These are phyloP conservation scores for Globisporangium recalcitrans DNA, from an alignment of 352 stramenopile species.

Conservation along the genomic window DNA sequence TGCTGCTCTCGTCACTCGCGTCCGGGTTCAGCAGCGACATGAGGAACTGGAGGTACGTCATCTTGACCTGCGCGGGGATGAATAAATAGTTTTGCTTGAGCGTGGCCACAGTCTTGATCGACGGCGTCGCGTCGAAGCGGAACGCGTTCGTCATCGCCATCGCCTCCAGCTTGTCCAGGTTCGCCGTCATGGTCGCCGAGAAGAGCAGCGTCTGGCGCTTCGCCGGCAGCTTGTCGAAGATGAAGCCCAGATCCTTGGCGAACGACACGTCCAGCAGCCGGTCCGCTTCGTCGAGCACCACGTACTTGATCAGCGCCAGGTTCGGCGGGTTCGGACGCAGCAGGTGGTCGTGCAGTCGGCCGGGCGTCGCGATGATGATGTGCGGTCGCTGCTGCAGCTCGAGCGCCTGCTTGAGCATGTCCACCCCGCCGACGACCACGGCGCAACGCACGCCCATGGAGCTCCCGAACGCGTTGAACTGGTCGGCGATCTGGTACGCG, in stretches of 20 bases:
- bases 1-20: conserved; percentile 36
- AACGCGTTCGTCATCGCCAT: conserved; percentile 66
- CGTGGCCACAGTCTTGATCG: conserved; percentile 87
- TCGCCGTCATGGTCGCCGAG: conserved; percentile 95
- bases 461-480: conserved; percentile 95
- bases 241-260: conserved; percentile 82
- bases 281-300: conserved; percentile 99
- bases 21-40: conserved; percentile 60
- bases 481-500: conserved; percentile 97
- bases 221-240: conserved; percentile 72
- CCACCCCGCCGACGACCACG: conserved; percentile 94
- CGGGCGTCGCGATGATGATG: conserved; percentile 97
- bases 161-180: conserved; percentile 81
- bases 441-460: conserved; percentile 84
- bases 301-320: conserved; percentile 86
- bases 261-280: conserved; percentile 88
- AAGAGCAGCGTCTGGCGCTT: conserved; percentile 96
- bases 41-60: conserved; percentile 93
- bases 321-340: conserved; percentile 88
- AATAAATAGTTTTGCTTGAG: conserved; percentile 98
- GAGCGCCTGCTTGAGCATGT: conserved; percentile 91
- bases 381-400: conserved; percentile 90
- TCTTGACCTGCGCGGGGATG: conserved; percentile 94
- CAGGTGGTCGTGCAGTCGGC: conserved; percentile 91
- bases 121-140: conserved; percentile 70